These are phyloP conservation scores for Allium sativum DNA, from an alignment of 106 monocot species.

Conservation along the genomic window DNA sequence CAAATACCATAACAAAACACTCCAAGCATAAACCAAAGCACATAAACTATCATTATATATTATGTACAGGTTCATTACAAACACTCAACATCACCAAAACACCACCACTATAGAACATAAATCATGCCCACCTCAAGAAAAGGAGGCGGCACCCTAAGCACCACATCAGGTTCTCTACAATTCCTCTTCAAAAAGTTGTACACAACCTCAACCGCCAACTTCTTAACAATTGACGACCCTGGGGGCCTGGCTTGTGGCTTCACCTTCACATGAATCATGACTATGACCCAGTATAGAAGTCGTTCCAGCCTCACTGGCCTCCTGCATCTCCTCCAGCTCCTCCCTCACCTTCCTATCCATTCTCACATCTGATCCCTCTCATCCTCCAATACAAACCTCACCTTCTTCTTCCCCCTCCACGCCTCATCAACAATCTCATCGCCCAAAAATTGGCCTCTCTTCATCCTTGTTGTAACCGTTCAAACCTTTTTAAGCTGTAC, in stretches of 20 bases:
- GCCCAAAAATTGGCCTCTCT: not conserved
- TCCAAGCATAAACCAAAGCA: too few relatives aligned
- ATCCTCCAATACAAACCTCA: conserved; percentile 30
- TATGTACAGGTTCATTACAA: too few relatives aligned
- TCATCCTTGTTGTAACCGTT: too few relatives aligned
- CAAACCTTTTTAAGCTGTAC: too few relatives aligned
- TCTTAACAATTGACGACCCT: conserved; percentile 40
- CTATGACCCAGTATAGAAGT: conserved; percentile 55
- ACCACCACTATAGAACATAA: conserved; percentile 27
- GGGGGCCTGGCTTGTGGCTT: too few relatives aligned
- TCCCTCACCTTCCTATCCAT: conserved; percentile 13
- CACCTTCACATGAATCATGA: conserved; percentile 47
- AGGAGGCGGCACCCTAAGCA: conserved; percentile 44
- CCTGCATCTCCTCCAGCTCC: conserved; percentile 37
- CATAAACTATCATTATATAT: too few relatives aligned
- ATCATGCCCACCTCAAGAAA: conserved; percentile 65
- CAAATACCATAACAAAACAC: too few relatives aligned
- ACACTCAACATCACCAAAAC: too few relatives aligned
- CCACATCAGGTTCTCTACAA: conserved; percentile 49
- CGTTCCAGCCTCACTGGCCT: conserved; percentile 45
- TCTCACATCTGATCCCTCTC: not conserved
- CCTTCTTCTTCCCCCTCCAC: conserved; percentile 11
- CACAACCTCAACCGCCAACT: conserved; percentile 27
- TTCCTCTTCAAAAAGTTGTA: conserved; percentile 60
- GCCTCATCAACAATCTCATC: conserved; percentile 21